These are phyloP conservation scores for Sclerotiophoma versabilis DNA, from an alignment of 2,329 filamentous ascomycete genomes.

Conservation along the genomic window DNA sequence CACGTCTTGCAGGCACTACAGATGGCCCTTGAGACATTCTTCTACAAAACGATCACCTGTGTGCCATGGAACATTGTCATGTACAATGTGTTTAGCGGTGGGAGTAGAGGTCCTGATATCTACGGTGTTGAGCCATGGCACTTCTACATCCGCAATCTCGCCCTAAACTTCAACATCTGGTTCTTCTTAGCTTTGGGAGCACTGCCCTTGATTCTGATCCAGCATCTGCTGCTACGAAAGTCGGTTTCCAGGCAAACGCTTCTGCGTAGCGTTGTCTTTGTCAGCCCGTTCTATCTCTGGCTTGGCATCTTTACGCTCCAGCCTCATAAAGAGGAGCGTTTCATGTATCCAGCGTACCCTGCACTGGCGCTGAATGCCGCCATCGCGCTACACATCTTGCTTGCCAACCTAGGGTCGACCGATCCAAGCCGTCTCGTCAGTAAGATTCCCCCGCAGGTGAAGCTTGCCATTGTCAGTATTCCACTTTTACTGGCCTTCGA, in stretches of 20 bases:
- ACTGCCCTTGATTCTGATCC: conserved; percentile 76
- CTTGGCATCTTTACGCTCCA: conserved; percentile 88
- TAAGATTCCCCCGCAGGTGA: conserved; percentile 77
- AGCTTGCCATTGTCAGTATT: conserved; percentile 67
- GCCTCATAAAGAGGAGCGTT: conserved; percentile 96
- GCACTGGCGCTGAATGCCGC: conserved; percentile 89
- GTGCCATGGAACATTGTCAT: conserved; percentile 92
- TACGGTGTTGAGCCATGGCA: conserved; percentile 98
- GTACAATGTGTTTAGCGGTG: conserved; percentile 90
- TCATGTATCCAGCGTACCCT: conserved; percentile 98
- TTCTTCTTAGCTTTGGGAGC: conserved; percentile 79
- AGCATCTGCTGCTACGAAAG: conserved; percentile 70
- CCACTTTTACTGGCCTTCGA: conserved; percentile 70
- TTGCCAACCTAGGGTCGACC: conserved; percentile 75
- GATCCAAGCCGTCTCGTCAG: conserved; percentile 71
- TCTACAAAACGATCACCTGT: conserved; percentile 79
- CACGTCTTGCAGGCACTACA: conserved; percentile 65
- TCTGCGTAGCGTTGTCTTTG: conserved; percentile 77
- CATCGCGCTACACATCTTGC: conserved; percentile 79
- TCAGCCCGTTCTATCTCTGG: conserved; percentile 93
- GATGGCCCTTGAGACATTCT: conserved; percentile 76
- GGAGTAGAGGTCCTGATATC: conserved; percentile 81
- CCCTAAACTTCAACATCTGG: conserved; percentile 96
- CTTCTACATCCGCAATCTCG: conserved; percentile 90
- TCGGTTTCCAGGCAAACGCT: conserved; percentile 71